Evolutionary conservation across 257 asterid genomes (phyloP).

Genomic region (Haberlea rhodopensis): DNA sequence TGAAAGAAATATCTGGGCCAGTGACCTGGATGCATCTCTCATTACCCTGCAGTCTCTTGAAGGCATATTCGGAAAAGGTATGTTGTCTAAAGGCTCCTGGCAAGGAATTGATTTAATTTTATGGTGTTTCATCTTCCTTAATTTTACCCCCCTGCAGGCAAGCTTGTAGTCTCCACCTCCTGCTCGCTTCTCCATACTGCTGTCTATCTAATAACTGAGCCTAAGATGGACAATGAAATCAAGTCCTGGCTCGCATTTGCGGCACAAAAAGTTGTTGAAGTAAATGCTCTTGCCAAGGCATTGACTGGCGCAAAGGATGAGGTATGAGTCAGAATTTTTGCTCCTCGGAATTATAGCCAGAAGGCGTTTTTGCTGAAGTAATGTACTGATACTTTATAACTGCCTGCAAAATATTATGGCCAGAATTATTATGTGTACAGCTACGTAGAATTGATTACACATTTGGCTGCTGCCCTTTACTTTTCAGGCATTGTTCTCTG

Average conservation of each 20-base stretch:
- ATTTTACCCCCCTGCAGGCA: conserved; percentile 45
- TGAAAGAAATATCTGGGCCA: conserved; percentile 99
- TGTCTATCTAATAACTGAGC: conserved; percentile 79
- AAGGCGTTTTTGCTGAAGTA: conserved; percentile 7
- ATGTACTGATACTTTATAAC: too few species aligned
- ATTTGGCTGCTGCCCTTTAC: conserved; percentile 12
- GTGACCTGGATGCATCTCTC: conserved; percentile 76
- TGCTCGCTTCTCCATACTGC: conserved; percentile 92
- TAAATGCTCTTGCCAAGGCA: conserved; percentile 92
- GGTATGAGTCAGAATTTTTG: conserved; percentile 37
- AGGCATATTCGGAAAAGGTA: conserved; percentile 89
- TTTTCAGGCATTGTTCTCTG: conserved; percentile 72
- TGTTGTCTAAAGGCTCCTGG: conserved; percentile 13
- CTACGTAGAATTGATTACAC: neutral
- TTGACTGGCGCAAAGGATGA: conserved; percentile 73
- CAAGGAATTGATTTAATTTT: conserved; percentile 1
- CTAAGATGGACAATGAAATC: conserved; percentile 83
- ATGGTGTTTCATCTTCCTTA: conserved; percentile 6
- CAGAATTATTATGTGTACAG: neutral
- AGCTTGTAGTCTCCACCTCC: conserved; percentile 93
- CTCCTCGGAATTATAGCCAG: neutral
- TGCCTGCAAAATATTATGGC: neutral
- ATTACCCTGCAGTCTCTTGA: too few species aligned
- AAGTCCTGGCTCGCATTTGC: too few species aligned
- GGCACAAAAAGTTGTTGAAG: conserved; percentile 93